Evolutionary conservation across 2,329 filamentous ascomycete species (phyloP), one percentile per base, ranked within the genome.

Genomic region (Herpotrichia juniperi): DNA sequence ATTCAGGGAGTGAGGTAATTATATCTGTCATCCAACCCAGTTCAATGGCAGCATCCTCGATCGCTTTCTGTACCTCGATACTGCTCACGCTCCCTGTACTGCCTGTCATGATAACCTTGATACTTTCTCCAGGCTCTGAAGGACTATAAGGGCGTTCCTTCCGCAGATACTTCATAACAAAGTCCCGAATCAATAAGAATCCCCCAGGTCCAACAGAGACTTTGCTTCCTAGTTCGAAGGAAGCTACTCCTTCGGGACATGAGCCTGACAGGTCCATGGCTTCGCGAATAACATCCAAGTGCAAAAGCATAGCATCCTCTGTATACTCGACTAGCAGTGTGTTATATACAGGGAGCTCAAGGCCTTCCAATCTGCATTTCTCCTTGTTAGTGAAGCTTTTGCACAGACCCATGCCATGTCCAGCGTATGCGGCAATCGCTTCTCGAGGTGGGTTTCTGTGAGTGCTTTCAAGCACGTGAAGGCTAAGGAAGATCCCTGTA

Each of bases 351-450:
- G 45, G 50, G 14, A 57, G 30, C 4, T 46, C 26, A 2, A 42
- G 43, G 9, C 46, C 51, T 35, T 54, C 34, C 35, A 26, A 24
- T 26, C 10, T 49, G 22, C 54, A 57, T 31, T 28, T 34, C 17
- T 48, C 40, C 28, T 31, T 12, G 30, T 54, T 28, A 9, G 4
- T 34, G 28, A 37, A 54, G 34, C 28, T 42, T 25, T 32, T n/a
- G 34, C 48, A 52, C n/a, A 54, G 37, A 11, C 54, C 51, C 48
- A 54, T 49, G 17, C 48, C 42, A 43, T 54, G 40, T 10, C 51
- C 54, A 35, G 51, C 51, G 19, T 50, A 57, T 6, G 48, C 48
- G n/a, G 51, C 44, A 26, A 46, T 43, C 7, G 54, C 40, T 14
- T 24, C 45, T 34, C 31, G 48, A n/a, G 46, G 48, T 16, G 45